These are phyloP conservation scores for Candida sakaeoensis DNA, from an alignment of 805 yeast genomes.

Conservation along the genomic window DNA sequence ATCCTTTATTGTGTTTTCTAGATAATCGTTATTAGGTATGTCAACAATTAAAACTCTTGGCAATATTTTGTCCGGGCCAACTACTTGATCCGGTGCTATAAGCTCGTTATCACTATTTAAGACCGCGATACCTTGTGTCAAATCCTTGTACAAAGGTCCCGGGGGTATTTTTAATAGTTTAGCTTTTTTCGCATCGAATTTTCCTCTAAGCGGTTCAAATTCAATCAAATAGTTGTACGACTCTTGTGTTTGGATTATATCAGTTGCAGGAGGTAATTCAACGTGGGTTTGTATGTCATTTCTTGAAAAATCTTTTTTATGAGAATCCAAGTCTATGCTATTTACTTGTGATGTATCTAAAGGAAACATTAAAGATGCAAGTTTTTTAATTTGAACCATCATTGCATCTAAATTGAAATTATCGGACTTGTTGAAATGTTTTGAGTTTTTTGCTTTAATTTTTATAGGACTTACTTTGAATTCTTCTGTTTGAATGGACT, in stretches of 20 bases:
- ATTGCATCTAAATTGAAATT: conserved; percentile 7
- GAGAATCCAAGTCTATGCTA: conserved; percentile 32
- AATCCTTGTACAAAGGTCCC: conserved; percentile 53
- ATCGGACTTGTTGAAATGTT: neutral
- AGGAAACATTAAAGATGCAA: conserved; percentile 58
- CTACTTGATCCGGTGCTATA: conserved; percentile 66
- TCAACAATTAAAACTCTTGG: conserved; percentile 67
- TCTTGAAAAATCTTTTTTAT: conserved; percentile 34
- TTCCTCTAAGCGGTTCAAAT: conserved; percentile 70
- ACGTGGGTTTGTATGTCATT: conserved; percentile 38
- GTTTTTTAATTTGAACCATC: conserved; percentile 23
- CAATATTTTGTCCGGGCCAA: conserved; percentile 57
- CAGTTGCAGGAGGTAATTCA: conserved; percentile 22
- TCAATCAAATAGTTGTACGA: conserved; percentile 69
- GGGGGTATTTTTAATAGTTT: conserved; percentile 62
- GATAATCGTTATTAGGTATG: conserved; percentile 54
- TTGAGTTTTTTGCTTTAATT: conserved; percentile 12
- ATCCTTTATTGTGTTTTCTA: conserved; percentile 23
- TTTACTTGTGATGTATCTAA: conserved; percentile 40
- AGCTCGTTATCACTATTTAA: conserved; percentile 54
- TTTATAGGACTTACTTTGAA: conserved; percentile 37
- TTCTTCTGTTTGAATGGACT: conserved; percentile 32
- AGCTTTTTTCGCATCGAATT: conserved; percentile 67
- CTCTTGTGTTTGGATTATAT: conserved; percentile 28
- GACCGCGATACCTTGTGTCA: conserved; percentile 60